Conservation (phyloP, 768 basidiomycete species). For the Mycena rebaudengoi region DNA sequence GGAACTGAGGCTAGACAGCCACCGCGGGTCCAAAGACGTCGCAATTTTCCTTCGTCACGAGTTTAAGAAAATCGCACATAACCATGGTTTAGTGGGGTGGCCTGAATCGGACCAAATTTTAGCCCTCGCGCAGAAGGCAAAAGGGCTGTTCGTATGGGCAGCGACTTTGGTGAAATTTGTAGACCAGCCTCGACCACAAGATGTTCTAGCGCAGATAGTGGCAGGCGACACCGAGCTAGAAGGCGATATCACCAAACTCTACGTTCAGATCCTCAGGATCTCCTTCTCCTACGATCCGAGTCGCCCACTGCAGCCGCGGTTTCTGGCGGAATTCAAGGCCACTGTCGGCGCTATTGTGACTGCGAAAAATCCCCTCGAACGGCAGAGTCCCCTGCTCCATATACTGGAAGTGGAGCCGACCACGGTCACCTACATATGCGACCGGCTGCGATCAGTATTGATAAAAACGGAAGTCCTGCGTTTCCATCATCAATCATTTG, state of each 20-base stretch:
- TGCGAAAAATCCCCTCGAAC: neutral
- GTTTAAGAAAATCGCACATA: neutral
- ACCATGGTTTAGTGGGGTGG: slow-evolving; percentile 7
- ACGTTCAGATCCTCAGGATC: slow-evolving; percentile 5
- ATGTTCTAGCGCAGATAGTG: neutral
- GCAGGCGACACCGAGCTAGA: neutral
- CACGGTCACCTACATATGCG: neutral
- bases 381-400: slow-evolving; percentile 3
- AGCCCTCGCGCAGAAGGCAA: slow-evolving; percentile 7
- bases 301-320: neutral
- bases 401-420: neutral
- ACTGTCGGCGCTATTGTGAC: slow-evolving; percentile 15
- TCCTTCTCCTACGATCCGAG: slow-evolving; percentile 5
- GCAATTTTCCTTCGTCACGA: slow-evolving; percentile 3
- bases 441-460: slow-evolving; percentile 12
- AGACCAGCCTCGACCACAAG: slow-evolving; percentile 19
- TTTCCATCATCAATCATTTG: slow-evolving; percentile 26
- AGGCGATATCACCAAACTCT: slow-evolving; percentile 16
- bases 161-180: slow-evolving; percentile 34
- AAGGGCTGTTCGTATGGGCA: slow-evolving; percentile 36
- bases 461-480: neutral
- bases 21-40: slow-evolving; percentile 4
- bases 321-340: neutral
- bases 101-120: slow-evolving; percentile 6
- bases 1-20: neutral